Conservation (phyloP, 2,329 filamentous ascomycete species). For the Elsinoe ampelina region DNA sequence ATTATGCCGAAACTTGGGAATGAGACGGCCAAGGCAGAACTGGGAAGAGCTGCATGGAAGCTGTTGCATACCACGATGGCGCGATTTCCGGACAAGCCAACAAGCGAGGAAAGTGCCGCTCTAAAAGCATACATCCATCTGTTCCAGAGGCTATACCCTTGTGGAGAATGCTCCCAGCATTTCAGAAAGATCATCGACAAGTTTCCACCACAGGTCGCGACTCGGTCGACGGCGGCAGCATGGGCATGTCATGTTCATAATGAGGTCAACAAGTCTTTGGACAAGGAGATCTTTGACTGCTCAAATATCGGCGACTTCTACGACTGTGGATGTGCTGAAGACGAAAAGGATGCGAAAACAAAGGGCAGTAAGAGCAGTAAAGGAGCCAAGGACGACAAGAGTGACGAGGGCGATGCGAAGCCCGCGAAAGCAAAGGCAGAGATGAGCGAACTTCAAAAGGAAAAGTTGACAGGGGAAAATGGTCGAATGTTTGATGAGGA, state of each 20-base stretch:
- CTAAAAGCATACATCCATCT: slow-evolving; percentile 53
- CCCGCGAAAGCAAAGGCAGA: slow-evolving; percentile 19
- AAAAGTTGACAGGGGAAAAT: slow-evolving; percentile 23
- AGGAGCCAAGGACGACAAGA: slow-evolving; percentile 11
- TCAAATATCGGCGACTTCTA: slow-evolving; percentile 57
- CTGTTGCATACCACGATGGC: slow-evolving; percentile 59
- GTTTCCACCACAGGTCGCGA: slow-evolving; percentile 56
- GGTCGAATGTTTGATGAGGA: slow-evolving; percentile 25
- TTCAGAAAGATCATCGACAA: slow-evolving; percentile 52
- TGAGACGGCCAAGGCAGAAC: slow-evolving; percentile 66
- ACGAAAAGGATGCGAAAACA: slow-evolving; percentile 32
- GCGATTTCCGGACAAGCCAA: slow-evolving; percentile 55
- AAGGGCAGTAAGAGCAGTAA: slow-evolving; percentile 17
- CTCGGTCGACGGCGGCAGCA: slow-evolving; percentile 51
- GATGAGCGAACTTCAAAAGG: slow-evolving; percentile 23
- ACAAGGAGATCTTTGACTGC: slow-evolving; percentile 55
- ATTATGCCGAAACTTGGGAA: slow-evolving; percentile 78
- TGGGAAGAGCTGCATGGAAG: slow-evolving; percentile 57
- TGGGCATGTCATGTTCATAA: slow-evolving; percentile 62
- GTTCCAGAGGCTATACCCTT: slow-evolving; percentile 57
- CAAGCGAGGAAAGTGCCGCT: slow-evolving; percentile 50
- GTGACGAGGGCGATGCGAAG: background rate
- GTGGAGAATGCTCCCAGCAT: slow-evolving; percentile 57
- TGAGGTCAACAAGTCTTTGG: slow-evolving; percentile 53
- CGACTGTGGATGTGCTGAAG: slow-evolving; percentile 55